phyloP scores from a whole-genome alignment of 2,329 filamentous ascomycete species.

The Tolypocladium ophioglossoides region DNA sequence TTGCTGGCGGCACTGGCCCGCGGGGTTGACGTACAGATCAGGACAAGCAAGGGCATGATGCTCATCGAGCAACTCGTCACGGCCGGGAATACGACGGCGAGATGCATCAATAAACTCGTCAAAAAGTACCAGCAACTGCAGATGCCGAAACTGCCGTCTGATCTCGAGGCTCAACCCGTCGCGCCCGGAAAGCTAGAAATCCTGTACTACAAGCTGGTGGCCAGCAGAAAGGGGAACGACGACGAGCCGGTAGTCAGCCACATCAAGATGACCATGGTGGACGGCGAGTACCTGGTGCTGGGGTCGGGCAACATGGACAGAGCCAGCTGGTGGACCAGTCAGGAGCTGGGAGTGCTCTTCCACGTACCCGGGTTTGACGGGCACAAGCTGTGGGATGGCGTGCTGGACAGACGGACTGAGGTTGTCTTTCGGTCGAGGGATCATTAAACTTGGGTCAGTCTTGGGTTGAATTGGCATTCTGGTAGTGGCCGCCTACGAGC shows the following conservation, averaged over 20 bases:
- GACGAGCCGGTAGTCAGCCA: slow-evolving; percentile 64
- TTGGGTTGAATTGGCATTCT: neutral
- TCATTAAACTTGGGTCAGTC: neutral
- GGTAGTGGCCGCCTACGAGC: neutral
- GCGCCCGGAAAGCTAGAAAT: slow-evolving; percentile 42
- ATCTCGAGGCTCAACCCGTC: slow-evolving; percentile 31
- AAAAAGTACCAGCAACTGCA: slow-evolving; percentile 35
- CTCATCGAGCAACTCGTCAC: slow-evolving; percentile 72
- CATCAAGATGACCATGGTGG: slow-evolving; percentile 67
- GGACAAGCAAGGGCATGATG: slow-evolving; percentile 64
- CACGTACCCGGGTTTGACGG: slow-evolving; percentile 28
- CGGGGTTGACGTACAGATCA: slow-evolving; percentile 57
- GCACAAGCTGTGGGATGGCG: slow-evolving; percentile 26
- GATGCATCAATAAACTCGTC: slow-evolving; percentile 50
- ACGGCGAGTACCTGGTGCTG: slow-evolving; percentile 55
- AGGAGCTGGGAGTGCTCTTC: slow-evolving; percentile 63
- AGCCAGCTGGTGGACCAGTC: slow-evolving; percentile 78
- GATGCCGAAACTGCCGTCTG: slow-evolving; percentile 8
- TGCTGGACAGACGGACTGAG: slow-evolving; percentile 25
- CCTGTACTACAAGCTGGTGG: slow-evolving; percentile 43
- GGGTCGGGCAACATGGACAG: slow-evolving; percentile 80
- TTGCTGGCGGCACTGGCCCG: slow-evolving; percentile 50
- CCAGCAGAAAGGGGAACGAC: slow-evolving; percentile 12
- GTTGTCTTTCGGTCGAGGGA: slow-evolving; percentile 17
- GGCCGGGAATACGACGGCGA: slow-evolving; percentile 60